These are phyloP conservation scores for Yamadazyma trypodendri DNA, from an alignment of 1,139 yeast genomes.

Conservation along the genomic window DNA sequence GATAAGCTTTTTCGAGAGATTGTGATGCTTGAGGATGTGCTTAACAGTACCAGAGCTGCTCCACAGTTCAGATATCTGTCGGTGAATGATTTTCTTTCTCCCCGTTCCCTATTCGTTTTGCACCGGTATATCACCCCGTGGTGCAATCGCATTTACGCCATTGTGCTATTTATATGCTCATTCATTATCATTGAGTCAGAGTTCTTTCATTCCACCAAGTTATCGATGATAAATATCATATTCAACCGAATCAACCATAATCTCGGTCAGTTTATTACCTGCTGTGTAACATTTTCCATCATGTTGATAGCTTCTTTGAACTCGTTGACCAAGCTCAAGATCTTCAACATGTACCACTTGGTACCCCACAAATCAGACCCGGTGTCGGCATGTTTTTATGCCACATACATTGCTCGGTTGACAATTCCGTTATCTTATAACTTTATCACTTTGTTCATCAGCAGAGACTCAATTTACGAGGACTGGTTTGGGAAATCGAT, in stretches of 20 bases:
- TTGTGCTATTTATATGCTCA: constrained; percentile 39
- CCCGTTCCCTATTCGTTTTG: constrained; percentile 27
- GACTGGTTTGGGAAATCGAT: constrained; percentile 72
- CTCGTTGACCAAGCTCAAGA: constrained; percentile 64
- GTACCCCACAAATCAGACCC: constrained; percentile 70
- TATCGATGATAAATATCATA: constrained; percentile 60
- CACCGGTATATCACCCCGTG: constrained; percentile 47
- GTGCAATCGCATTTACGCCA: constrained; percentile 40
- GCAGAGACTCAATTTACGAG: constrained; percentile 48
- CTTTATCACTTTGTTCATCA: constrained; percentile 63
- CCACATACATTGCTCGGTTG: constrained; percentile 77
- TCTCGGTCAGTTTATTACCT: constrained; percentile 33
- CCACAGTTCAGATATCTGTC: constrained; percentile 30
- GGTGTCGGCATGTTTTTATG: constrained; percentile 71
- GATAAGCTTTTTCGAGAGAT: constrained; percentile 32
- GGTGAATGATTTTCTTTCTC: constrained; percentile 21
- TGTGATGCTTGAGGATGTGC: constrained; percentile 41
- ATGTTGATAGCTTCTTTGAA: constrained; percentile 67
- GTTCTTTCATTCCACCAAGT: constrained; percentile 64
- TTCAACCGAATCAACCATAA: constrained; percentile 22
- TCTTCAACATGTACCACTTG: constrained; percentile 76
- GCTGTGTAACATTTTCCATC: constrained; percentile 52
- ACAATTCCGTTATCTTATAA: constrained; percentile 83
- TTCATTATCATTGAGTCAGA: constrained; percentile 68
- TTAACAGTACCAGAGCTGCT: constrained; percentile 23